Conservation (phyloP, 2,329 filamentous ascomycete species). For the Chlorencoelia australis region DNA sequence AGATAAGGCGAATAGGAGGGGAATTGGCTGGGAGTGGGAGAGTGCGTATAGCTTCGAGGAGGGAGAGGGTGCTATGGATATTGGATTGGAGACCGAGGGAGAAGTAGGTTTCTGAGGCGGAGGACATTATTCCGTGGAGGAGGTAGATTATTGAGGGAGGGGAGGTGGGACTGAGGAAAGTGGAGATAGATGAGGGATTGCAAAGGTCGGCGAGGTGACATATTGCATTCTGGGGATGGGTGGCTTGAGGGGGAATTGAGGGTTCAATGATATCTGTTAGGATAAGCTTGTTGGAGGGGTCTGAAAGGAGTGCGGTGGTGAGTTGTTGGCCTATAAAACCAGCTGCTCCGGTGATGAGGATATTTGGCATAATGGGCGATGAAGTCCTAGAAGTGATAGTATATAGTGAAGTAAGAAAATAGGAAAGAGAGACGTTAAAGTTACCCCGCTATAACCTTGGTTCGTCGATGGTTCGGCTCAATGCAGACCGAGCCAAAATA, state of each 20-base stretch:
- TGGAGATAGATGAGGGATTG: constrained; percentile 22
- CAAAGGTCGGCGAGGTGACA: constrained; percentile 28
- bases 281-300: constrained; percentile 35
- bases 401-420: no score
- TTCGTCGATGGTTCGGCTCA: no score
- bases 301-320: constrained; percentile 42
- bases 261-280: constrained; percentile 48
- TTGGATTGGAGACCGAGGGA: constrained; percentile 45
- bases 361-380: constrained; percentile 26
- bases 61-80: constrained; percentile 42
- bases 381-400: no score
- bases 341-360: constrained; percentile 54
- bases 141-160: constrained; percentile 41
- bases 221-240: constrained; percentile 18
- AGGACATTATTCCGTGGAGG: constrained; percentile 56
- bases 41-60: constrained; percentile 41
- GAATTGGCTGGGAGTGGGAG: background rate
- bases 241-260: constrained; percentile 34
- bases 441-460: no score
- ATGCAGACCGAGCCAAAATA: no score
- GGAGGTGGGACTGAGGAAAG: constrained; percentile 22
- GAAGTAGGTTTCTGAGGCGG: constrained; percentile 49
- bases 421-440: no score
- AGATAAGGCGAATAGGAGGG: constrained; percentile 43
- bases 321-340: constrained; percentile 57